Evolutionary conservation across 164 flowering plant genomes (phyloP), one percentile per base, ranked within the genome.

Genomic region (Vitis rupestris): DNA sequence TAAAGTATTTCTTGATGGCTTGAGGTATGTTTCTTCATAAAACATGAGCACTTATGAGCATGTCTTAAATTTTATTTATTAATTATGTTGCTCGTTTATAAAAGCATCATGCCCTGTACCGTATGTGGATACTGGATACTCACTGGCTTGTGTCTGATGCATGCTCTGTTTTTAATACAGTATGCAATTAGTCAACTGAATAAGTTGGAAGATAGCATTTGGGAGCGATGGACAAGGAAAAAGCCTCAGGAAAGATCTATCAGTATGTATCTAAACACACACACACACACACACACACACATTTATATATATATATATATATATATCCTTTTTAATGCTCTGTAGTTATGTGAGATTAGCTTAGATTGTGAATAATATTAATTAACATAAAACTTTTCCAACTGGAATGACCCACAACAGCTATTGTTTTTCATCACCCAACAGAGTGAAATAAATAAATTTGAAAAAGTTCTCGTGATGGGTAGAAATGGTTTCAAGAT

Each of bases 201-300:
- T 76, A 93, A 84, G 72, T 72, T 96, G 87, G 99, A 96, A 83
- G 98, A 93, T 53, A 90, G 88, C 87, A 93, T 96, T 56, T 83
- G 86, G 89, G 92, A 89, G 72, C 81, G 82, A 49, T 93, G 99
- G 99, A 70, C 78, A 52, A 78, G 66, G 81, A 88, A 80, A 78
- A 87, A 60, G 72, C 83, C 88, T 63, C 84, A 67, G n/a, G 89
- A 86, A 61, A 87, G 72, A 15, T 71, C 75, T 54, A 76, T 61
- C 71, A 84, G 92, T 90, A 85, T 50, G 82, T 80, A 62, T 72
- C 63, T 37, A 37, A 37, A 37, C 44, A 37, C 4, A 37, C 44
- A 37, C 44, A 37, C 44, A 17, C 4, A 37, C 6, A 31, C 7
- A 6, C 6, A 6, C 44, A 6, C 23, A 19, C 23, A 19, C 23